Evolutionary conservation across 2,329 filamentous ascomycete species (phyloP), one percentile per base, ranked within the genome.

Genomic region (Colletotrichum liaoningense): DNA sequence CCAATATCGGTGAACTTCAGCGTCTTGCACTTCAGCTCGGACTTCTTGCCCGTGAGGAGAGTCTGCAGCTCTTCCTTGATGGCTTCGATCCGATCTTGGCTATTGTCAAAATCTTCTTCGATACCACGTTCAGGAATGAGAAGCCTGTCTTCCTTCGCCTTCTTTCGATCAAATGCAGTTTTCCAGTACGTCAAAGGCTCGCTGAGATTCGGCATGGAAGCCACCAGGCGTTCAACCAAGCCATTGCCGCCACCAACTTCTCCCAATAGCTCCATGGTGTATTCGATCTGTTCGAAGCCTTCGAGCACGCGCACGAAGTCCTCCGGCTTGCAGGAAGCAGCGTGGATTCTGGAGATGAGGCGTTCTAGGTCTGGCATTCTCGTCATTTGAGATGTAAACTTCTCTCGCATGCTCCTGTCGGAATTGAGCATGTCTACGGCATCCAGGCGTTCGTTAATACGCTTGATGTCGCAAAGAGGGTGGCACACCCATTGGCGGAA

Each of bases 401-500:
- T 92, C 77, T 98, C 95, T 67, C 94, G 94, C 33, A 97, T 87
- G 28, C 88, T 91, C 1, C 90, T 88, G 80, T 98, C 95, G 1
- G 93, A 92, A 77, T 98, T 98, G 55, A 99, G 86, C 79, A 96
- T 92, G 79, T 98, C 97, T 5, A 99, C 95, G 5, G 97, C 97
- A 83, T 99, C 95, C 12, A 99, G 87, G 6, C 97, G 91, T 76
- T 97, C 95, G 78, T 98, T 98, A 85, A 99, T 98, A 80, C 93
- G 95, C 49, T 88, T 85, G 6, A 94, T 92, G 82, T 98, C 93
- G 80, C 95, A 95, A 16, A 99, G 87, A 2, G 97, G 97, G 82
- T 99, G 97, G 79, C 96, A 98, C 3, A 99, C 93, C 97, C 97
- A 99, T 81, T 98, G 95, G 67, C 95, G 93, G 82, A 99, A 95